Percentiles rank a stretch among this genome's conserved stretches.
Evolutionary conservation across 2,329 filamentous ascomycete species (phyloP).

Genomic region (Xylariaceae sp.): DNA sequence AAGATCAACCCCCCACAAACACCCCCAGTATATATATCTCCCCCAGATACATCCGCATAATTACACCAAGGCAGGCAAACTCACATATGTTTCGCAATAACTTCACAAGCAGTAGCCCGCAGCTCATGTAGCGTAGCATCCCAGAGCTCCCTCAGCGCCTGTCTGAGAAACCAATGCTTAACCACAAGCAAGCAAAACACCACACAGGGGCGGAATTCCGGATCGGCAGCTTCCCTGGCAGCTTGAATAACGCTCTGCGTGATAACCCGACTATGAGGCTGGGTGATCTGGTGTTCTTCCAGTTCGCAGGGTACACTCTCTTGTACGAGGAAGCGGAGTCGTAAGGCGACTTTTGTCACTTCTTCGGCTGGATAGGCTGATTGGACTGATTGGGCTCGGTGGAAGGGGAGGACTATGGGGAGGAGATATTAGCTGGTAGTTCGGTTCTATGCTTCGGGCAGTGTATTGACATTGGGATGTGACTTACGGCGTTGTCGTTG

Average conservation of each 20-base stretch:
- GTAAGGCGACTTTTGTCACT: conserved; percentile 84
- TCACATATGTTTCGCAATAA: conserved; percentile 76
- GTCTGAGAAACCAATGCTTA: conserved; percentile 69
- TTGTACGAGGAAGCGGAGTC: conserved; percentile 85
- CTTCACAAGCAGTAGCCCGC: conserved; percentile 77
- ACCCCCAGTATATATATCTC: no score
- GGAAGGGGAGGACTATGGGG: conserved; percentile 58
- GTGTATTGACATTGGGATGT: background rate
- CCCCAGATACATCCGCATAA: no score
- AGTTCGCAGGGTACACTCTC: conserved; percentile 87
- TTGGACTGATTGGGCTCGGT: conserved; percentile 51
- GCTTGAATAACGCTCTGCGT: conserved; percentile 73
- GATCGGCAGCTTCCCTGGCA: conserved; percentile 73
- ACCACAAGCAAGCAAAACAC: conserved; percentile 75
- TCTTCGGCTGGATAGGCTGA: conserved; percentile 69
- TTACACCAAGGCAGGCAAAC: conserved; percentile 12
- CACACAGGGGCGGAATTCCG: conserved; percentile 70
- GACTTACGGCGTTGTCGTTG: conserved; percentile 41
- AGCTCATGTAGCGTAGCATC: conserved; percentile 79
- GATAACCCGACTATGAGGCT: conserved; percentile 79
- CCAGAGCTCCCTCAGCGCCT: conserved; percentile 80
- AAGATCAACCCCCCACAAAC: background rate
- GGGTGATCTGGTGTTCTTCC: conserved; percentile 66
- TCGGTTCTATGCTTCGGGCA: background rate
- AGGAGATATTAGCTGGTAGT: background rate